Evolutionary conservation across 225 moss, liverwort and hornwort genomes (phyloP), one percentile per base, ranked within the genome.

Genomic region (Asterella californica): DNA sequence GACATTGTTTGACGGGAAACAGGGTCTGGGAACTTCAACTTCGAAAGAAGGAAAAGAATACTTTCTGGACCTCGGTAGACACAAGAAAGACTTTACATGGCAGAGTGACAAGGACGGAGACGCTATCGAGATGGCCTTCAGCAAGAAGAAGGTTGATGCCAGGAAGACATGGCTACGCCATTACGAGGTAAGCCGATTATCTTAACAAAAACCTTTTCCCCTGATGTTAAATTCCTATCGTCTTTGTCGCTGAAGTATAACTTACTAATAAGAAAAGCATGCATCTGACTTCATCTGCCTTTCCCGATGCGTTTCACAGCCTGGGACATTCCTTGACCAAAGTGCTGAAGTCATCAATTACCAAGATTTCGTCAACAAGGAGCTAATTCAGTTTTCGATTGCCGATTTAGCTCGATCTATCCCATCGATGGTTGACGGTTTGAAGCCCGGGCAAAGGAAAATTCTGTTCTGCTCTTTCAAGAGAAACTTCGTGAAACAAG

Each of bases 101-200:
- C 87, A 82, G 8, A 90, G 89, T 70, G 77, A 93, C 78, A 82
- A 86, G 79, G 99, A 99, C 76, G 93, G 99, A 30, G 99, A 99
- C 67, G 99, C 99, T 18, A 99, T 99, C 60, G 99, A 99, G 82
- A 99, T 99, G 99, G 99, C 99, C 2, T 99, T 99, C 76, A 99
- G 99, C 78, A 99, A 99, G 87, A 99, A 99, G 82, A 99, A 99
- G 70, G 83, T 99, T 0, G 95, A 99, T 60, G 95, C 92, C 63
- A 92, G 99, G 34, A 99, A 99, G 79, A 92, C 92, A 6, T 99
- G 99, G 99, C 76, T 99, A 68, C 94, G 99, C 21, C 99, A 90
- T 32, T 99, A 88, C 70, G 92, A 93, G 92, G 99, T 99, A 83
- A 53, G 45, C 72, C 19, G 75, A 34, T 74, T 55, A 6, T 9